Evolutionary conservation across 352 stramenopile genomes (phyloP).

Genomic region (Phytophthora hibernalis): DNA sequence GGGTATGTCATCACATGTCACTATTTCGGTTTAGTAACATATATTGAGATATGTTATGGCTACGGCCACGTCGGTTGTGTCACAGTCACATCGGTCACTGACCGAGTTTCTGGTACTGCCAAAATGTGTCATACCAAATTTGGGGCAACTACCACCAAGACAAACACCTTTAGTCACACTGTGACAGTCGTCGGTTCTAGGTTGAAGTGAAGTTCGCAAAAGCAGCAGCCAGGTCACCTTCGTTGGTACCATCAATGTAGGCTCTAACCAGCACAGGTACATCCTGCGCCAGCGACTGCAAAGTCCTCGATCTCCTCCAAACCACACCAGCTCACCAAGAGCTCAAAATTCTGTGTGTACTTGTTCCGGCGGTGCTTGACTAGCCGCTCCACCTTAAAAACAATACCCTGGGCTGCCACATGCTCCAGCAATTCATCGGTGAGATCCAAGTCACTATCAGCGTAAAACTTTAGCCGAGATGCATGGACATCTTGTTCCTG

Average conservation of each 20-base stretch:
- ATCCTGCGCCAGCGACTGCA: not conserved
- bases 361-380: conserved; percentile 12
- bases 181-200: not conserved
- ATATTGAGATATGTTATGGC: not conserved
- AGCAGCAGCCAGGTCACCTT: not conserved
- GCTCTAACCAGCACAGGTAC: not conserved
- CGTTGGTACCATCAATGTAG: not conserved
- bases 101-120: not conserved
- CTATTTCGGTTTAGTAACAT: not conserved
- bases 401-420: conserved; percentile 13
- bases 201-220: not conserved
- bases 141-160: not conserved
- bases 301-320: conserved; percentile 17
- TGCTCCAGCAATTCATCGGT: conserved; percentile 18
- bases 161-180: not conserved
- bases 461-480: conserved; percentile 17
- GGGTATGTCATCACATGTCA: not conserved
- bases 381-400: conserved; percentile 4
- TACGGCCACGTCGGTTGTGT: not conserved
- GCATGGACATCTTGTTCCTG: conserved; percentile 12
- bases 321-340: conserved; percentile 13
- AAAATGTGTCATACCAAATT: not conserved
- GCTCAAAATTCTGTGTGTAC: conserved; percentile 7
- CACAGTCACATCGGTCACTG: not conserved
- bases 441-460: conserved; percentile 13